A percentile compares a stretch with the other conserved stretches of the same genome.
Evolutionary conservation across 441 rosid genomes (phyloP).

Genomic region (Jatropha multifida): DNA sequence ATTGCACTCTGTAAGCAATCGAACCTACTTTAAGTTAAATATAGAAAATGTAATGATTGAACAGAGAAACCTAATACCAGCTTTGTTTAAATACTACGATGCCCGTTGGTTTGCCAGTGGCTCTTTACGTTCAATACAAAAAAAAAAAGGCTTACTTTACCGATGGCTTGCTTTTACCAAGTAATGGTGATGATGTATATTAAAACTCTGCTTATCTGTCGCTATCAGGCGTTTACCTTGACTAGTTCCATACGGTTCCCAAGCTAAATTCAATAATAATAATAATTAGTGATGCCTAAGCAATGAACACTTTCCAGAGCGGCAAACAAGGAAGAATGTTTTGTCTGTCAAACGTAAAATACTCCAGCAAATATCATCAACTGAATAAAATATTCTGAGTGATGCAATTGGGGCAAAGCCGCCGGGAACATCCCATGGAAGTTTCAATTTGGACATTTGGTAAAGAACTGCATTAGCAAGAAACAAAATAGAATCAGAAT

Average conservation of each 20-base stretch:
- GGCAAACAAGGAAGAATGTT: constrained; percentile 27
- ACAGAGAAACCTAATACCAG: neutral
- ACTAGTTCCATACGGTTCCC: neutral
- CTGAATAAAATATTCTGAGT: neutral
- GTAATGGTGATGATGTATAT: neutral
- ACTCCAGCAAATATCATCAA: neutral
- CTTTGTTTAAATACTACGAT: neutral
- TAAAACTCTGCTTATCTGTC: neutral
- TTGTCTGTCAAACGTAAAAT: neutral
- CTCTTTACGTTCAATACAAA: too few species aligned
- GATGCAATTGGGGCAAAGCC: neutral
- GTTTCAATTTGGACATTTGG: neutral
- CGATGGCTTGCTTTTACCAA: neutral
- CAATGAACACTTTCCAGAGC: neutral
- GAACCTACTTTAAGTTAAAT: neutral
- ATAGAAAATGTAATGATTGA: neutral
- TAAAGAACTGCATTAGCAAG: neutral
- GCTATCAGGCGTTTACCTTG: neutral
- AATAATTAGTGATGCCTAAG: neutral
- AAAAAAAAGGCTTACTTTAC: too few species aligned
- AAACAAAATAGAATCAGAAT: neutral
- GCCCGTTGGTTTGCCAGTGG: neutral
- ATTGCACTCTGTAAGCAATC: too few species aligned
- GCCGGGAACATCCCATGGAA: neutral
- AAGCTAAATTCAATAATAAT: neutral